A percentile compares a stretch with the other conserved stretches of the same genome.
Evolutionary conservation across 805 yeast species (phyloP).

Genomic region (Metschnikowia amazonensis): DNA sequence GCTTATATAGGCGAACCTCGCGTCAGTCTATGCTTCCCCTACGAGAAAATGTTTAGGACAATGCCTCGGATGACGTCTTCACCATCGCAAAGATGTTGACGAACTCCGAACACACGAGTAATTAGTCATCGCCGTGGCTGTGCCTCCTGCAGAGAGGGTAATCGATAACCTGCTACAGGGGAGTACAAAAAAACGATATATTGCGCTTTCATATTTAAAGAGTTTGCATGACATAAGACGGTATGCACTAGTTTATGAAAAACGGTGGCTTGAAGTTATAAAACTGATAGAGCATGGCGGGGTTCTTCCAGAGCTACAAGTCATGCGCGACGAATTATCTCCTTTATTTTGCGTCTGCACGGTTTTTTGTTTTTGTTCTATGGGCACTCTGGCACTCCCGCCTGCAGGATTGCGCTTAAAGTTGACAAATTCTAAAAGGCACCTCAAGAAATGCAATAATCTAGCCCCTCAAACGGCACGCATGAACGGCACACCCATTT

Average conservation of each 20-base stretch:
- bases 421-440: not conserved
- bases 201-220: not conserved
- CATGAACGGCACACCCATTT: not conserved
- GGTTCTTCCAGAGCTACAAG: not conserved
- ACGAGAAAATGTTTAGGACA: not conserved
- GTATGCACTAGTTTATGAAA: not conserved
- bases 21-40: not conserved
- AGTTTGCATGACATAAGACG: not conserved
- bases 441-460: not conserved
- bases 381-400: not conserved
- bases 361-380: not conserved
- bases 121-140: not conserved
- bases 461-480: conserved; percentile 1
- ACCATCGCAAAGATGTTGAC: not conserved
- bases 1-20: conserved; percentile 1
- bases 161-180: not conserved
- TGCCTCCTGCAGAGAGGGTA: not conserved
- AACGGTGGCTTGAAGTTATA: not conserved
- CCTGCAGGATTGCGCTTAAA: conserved; percentile 1
- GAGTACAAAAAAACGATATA: not conserved
- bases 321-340: conserved; percentile 3
- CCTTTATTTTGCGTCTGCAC: conserved; percentile 5
- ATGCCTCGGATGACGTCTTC: not conserved
- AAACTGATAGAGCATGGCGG: not conserved
- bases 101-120: not conserved